These are phyloP conservation scores for Obba rivulosa DNA, from an alignment of 768 basidiomycete genomes.

Conservation along the genomic window DNA sequence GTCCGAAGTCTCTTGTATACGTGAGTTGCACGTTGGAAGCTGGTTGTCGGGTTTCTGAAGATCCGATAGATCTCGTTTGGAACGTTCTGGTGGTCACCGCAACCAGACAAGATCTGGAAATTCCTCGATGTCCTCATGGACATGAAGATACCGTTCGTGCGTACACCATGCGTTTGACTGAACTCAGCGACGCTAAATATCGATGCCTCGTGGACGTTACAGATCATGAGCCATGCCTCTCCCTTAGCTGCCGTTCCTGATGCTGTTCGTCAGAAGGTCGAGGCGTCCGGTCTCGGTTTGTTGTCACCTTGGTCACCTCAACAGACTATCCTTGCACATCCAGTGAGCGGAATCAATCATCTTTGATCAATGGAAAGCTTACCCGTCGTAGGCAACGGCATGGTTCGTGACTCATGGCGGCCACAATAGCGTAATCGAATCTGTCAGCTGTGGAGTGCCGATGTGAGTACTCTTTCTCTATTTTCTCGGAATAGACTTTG, in stretches of 20 bases:
- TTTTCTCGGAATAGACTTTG: not conserved
- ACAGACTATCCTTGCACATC: slow-evolving; percentile 17
- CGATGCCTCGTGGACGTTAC: not conserved
- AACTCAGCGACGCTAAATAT: not conserved
- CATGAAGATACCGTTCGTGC: slow-evolving; percentile 15
- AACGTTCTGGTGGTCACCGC: slow-evolving; percentile 14
- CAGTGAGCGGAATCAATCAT: slow-evolving; percentile 4
- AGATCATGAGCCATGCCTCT: slow-evolving; percentile 16
- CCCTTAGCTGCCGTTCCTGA: slow-evolving; percentile 6
- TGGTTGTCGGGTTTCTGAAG: not conserved
- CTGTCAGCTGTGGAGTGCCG: slow-evolving; percentile 15
- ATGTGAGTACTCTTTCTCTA: slow-evolving; percentile 7
- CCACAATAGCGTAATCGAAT: slow-evolving; percentile 16
- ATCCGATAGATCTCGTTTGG: slow-evolving; percentile 16
- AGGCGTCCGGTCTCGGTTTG: slow-evolving; percentile 10
- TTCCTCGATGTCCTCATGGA: slow-evolving; percentile 16
- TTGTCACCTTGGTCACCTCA: slow-evolving; percentile 19
- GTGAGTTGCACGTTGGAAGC: slow-evolving; percentile 4
- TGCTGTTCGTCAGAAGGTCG: slow-evolving; percentile 5
- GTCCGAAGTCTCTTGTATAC: slow-evolving; percentile 16
- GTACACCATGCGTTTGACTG: not conserved
- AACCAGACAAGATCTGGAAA: slow-evolving; percentile 13
- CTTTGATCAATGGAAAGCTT: not conserved
- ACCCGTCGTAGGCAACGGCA: slow-evolving; percentile 5
- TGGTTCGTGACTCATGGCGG: slow-evolving; percentile 14